Base-by-base conservation (phyloP, 371 early-diverging fungal genomes). In the Mucor mucedo region DNA sequence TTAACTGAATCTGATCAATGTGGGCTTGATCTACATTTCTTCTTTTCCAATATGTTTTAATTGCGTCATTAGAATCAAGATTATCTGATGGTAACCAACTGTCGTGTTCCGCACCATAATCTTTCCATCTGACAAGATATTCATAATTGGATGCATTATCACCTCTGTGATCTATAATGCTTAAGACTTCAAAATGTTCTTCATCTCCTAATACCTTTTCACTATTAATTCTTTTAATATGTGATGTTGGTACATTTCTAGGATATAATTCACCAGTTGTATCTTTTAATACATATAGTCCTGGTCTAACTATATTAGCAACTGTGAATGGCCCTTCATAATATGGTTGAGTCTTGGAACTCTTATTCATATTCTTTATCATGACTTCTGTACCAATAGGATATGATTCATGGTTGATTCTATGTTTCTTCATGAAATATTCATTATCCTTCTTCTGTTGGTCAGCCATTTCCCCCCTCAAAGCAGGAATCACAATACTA, bases 401-500 rank as follows among this genome's bases (percentile, higher is more conserved):
- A 8, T 32, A 55, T 9, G 55, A 53, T 21, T 38, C 53, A 13
- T 54, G 3, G 1, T 35, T 32, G 2, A 62, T 62, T 29, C 27
- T 44, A 27, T 55, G 48, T 30, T 14, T 40, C 48, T 56, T 49
- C 21, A 49, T 55, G 28, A 56, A 56, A 16, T 56, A 56, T 11
- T 47, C 50, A 40, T 63, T 55, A 49, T 56, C 56, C 8, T 27
- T 30, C 2, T 45, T 48, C 27, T 62, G 48, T 45, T 47, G 54
- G 2, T 48, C 29, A 10, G 21, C 28, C 9, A 45, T 61, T 53
- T 61, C 35, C 13, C 56, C 57, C 8, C 39, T 48, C 7, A 63
- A 48, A 50, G 53, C 52, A 39, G 57, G 57, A 27, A 63, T 27
- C 3, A 52, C n/a, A 1, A 56, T 30, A n/a, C 48, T 21, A 11